Conservation (phyloP, 1,139 yeast species). For the Kodamaea ohmeri region DNA sequence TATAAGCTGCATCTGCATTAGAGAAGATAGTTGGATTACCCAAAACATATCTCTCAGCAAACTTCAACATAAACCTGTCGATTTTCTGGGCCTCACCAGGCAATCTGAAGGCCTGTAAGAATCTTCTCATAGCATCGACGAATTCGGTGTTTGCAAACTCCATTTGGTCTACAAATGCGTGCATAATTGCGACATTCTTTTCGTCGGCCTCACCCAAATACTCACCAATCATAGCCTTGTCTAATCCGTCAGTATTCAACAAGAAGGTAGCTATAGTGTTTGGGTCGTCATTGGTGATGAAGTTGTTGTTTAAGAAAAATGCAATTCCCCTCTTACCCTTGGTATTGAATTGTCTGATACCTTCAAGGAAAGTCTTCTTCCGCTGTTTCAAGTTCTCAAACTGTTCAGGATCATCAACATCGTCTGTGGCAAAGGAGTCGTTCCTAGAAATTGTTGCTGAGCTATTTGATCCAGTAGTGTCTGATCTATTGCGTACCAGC, state of each 20-base stretch:
- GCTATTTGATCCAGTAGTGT: slow-evolving; percentile 40
- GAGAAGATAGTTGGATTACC: slow-evolving; percentile 86
- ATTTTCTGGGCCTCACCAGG: slow-evolving; percentile 99
- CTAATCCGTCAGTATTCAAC: slow-evolving; percentile 74
- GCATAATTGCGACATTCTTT: slow-evolving; percentile 79
- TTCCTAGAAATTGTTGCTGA: slow-evolving; percentile 32
- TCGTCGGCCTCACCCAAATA: slow-evolving; percentile 89
- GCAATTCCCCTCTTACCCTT: slow-evolving; percentile 81
- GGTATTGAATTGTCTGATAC: slow-evolving; percentile 74
- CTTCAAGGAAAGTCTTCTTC: slow-evolving; percentile 77
- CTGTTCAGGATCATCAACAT: slow-evolving; percentile 70
- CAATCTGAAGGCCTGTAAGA: slow-evolving; percentile 82
- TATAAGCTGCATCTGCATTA: slow-evolving; percentile 92
- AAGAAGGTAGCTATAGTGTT: slow-evolving; percentile 71
- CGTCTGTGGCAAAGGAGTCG: slow-evolving; percentile 29
- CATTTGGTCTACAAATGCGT: slow-evolving; percentile 86
- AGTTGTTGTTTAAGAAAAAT: slow-evolving; percentile 57
- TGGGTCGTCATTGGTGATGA: slow-evolving; percentile 62
- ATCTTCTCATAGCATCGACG: slow-evolving; percentile 81
- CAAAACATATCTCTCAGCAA: slow-evolving; percentile 86
- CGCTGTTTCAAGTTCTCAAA: slow-evolving; percentile 83
- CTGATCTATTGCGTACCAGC: slow-evolving; percentile 35
- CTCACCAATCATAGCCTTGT: slow-evolving; percentile 85
- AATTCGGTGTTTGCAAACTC: slow-evolving; percentile 68
- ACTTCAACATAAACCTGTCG: slow-evolving; percentile 93